A percentile compares a stretch with the other conserved stretches of the same genome.
phyloP scores from a whole-genome alignment of 805 yeast genomes.

The Nakazawaea ambrosiae region DNA sequence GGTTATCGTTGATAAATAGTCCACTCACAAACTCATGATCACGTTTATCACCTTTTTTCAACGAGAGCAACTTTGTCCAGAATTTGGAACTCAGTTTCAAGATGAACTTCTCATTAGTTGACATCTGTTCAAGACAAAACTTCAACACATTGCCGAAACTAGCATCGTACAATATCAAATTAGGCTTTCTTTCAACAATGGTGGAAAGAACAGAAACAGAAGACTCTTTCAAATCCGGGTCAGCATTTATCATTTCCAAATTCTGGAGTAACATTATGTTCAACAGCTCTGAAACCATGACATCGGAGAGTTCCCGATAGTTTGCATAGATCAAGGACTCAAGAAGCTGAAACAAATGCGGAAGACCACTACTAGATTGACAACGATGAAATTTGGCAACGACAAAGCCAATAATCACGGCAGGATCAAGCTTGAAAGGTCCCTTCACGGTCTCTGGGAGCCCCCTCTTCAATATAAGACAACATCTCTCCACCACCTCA shows the following conservation, averaged over 20 bases:
- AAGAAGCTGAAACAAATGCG: slow-evolving; percentile 36
- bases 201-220: slow-evolving; percentile 45
- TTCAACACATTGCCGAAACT: slow-evolving; percentile 19
- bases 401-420: slow-evolving; percentile 33
- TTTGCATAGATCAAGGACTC: slow-evolving; percentile 36
- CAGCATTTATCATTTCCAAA: slow-evolving; percentile 31
- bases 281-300: slow-evolving; percentile 29
- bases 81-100: slow-evolving; percentile 45
- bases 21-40: slow-evolving; percentile 27
- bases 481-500: slow-evolving; percentile 53
- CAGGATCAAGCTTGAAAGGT: slow-evolving; percentile 51
- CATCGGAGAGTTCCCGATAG: slow-evolving; percentile 23
- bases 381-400: slow-evolving; percentile 18
- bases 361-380: slow-evolving; percentile 24
- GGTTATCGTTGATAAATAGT: slow-evolving; percentile 22
- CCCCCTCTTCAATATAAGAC: slow-evolving; percentile 58
- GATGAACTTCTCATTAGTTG: slow-evolving; percentile 47
- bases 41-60: slow-evolving; percentile 34
- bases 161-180: slow-evolving; percentile 31
- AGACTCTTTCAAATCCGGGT: slow-evolving; percentile 54
- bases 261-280: slow-evolving; percentile 29
- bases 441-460: slow-evolving; percentile 56
- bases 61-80: slow-evolving; percentile 43
- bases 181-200: slow-evolving; percentile 42
- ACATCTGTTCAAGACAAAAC: slow-evolving; percentile 32